Conservation (phyloP, 805 yeast genomes). For the Sungouiozyma intestinalis region DNA sequence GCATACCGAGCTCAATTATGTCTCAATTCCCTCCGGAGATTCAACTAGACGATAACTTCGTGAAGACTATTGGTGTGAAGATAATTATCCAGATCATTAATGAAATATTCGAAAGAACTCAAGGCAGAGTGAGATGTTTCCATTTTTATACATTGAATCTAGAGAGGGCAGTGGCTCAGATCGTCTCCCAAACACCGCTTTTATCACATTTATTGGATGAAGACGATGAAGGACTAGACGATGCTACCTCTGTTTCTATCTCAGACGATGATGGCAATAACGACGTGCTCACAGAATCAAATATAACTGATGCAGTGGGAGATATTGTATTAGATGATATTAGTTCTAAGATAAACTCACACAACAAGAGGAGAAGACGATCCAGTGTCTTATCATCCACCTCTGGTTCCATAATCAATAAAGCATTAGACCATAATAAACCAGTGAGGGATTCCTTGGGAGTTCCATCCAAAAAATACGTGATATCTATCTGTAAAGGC, state of each 20-base stretch:
- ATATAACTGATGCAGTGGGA: constrained; percentile 22
- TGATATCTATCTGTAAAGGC: constrained; percentile 73
- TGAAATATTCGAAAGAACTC: constrained; percentile 41
- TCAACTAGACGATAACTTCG: constrained; percentile 65
- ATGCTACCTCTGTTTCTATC: not conserved
- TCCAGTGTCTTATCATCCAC: constrained; percentile 17
- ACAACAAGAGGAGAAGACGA: constrained; percentile 23
- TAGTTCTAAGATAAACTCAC: constrained; percentile 3
- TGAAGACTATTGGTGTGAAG: constrained; percentile 75
- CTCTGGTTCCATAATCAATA: constrained; percentile 32
- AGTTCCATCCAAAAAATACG: constrained; percentile 40
- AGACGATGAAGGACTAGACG: constrained; percentile 6
- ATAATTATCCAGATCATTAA: constrained; percentile 54
- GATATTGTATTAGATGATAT: constrained; percentile 26
- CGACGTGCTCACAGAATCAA: not conserved
- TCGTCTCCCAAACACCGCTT: constrained; percentile 52
- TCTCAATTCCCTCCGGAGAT: constrained; percentile 44
- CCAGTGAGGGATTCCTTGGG: constrained; percentile 18
- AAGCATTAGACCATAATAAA: constrained; percentile 18
- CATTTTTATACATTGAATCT: constrained; percentile 89
- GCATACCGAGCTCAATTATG: constrained; percentile 52
- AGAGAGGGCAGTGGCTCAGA: constrained; percentile 84
- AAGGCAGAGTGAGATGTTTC: constrained; percentile 61
- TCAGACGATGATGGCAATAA: not conserved
- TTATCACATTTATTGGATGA: constrained; percentile 39